Conservation (phyloP, 306 rosid genomes). For the Rosa multiflora region DNA sequence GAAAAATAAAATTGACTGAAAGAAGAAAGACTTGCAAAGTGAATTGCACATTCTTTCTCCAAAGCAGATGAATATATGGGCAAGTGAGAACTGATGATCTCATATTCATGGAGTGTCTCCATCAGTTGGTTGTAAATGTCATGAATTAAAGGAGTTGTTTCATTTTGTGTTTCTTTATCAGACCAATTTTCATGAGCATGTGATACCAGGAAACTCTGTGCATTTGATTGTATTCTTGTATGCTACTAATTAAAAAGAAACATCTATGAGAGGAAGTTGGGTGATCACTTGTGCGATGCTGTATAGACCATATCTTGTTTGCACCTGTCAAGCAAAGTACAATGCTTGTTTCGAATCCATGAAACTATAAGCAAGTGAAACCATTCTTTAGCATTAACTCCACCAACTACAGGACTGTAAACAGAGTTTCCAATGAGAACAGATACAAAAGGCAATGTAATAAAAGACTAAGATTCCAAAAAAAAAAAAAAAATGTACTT, state of each 20-base stretch:
- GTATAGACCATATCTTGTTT: slow-evolving; percentile 32
- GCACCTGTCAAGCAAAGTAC: slow-evolving; percentile 32
- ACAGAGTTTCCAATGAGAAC: neutral
- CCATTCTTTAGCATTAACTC: slow-evolving; percentile 36
- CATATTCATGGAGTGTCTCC: slow-evolving; percentile 29
- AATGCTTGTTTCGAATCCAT: slow-evolving; percentile 36
- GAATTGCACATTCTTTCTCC: slow-evolving; percentile 31
- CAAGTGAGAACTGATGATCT: slow-evolving; percentile 34
- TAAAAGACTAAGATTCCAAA: neutral
- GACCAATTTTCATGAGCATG: slow-evolving; percentile 26
- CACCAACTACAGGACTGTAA: slow-evolving; percentile 32
- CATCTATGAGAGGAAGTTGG: neutral
- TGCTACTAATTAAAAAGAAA: neutral
- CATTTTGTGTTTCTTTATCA: slow-evolving; percentile 25
- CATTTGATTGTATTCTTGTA: slow-evolving; percentile 2
- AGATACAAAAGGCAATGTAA: neutral
- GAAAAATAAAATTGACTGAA: neutral
- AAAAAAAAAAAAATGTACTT: slow-evolving; percentile 17
- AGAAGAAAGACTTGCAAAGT: neutral
- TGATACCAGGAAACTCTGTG: neutral
- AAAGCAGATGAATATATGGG: slow-evolving; percentile 27
- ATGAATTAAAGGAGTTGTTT: slow-evolving; percentile 28
- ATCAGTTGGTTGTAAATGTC: slow-evolving; percentile 26
- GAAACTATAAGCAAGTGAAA: slow-evolving; percentile 26
- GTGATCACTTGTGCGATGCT: neutral